Percentiles rank a stretch among this genome's conserved stretches.
Evolutionary conservation across 2,329 filamentous ascomycete genomes (phyloP).

Genomic region (Botryotinia narcissicola): DNA sequence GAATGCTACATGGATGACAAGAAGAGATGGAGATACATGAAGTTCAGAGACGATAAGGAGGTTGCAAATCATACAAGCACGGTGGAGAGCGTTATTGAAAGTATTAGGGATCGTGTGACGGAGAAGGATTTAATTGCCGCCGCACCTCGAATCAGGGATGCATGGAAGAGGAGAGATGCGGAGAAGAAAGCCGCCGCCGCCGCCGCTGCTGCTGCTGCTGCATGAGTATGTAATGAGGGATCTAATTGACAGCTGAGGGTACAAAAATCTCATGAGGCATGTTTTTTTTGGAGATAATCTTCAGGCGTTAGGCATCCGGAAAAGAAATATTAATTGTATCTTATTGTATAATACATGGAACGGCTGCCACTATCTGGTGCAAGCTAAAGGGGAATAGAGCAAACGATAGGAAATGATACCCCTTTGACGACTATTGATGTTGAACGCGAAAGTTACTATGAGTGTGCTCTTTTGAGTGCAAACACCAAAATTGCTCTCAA

Average conservation of each 20-base stretch:
- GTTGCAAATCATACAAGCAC: conserved; percentile 87
- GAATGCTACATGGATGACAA: conserved; percentile 81
- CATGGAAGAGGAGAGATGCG: conserved; percentile 61
- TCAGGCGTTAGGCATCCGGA: not conserved
- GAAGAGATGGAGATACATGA: conserved; percentile 78
- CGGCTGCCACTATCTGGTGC: too few species aligned
- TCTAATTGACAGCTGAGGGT: not conserved
- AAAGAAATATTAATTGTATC: not conserved
- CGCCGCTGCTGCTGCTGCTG: not conserved
- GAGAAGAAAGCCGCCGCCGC: conserved; percentile 21
- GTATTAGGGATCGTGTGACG: conserved; percentile 81
- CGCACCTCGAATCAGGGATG: conserved; percentile 69
- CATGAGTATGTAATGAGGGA: not conserved
- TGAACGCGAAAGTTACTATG: not conserved
- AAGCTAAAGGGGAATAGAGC: not conserved
- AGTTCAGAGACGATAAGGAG: conserved; percentile 88
- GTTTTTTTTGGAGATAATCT: not conserved
- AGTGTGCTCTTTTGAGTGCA: not conserved
- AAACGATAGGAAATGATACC: conserved; percentile 9
- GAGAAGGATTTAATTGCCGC: conserved; percentile 74
- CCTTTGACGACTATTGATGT: not conserved
- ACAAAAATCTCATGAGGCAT: not conserved
- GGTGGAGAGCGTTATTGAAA: conserved; percentile 82
- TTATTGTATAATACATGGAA: not conserved
- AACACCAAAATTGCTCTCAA: fast-evolving